Evolutionary conservation across 202 grass and related monocot genomes (phyloP), one percentile per base, ranked within the genome.

Genomic region (Carex arenaria): DNA sequence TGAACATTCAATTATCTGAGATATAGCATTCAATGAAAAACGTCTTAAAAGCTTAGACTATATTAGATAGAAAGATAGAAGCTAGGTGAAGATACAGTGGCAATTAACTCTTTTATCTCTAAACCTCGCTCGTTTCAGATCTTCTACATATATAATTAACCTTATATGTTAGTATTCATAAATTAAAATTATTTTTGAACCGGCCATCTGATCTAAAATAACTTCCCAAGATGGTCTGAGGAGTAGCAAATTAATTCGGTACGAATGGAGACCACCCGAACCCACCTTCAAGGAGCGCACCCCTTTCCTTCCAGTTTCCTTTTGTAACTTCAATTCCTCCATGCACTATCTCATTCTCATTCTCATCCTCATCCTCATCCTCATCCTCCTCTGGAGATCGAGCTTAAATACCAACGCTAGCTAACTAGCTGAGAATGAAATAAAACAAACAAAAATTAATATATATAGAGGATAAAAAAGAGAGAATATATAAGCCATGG

Each of bases 401-500:
- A 69, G 66, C 36, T 69, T 42, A 69, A 69, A 69, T n/a, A 17
- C 66, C 40, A 69, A 68, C 6, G 17, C 15, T n/a, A n/a, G n/a
- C n/a, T n/a, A 26, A 26, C 26, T 26, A 26, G 26, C 26, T 32
- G 5, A 30, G 4, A 20, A 11, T 71, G 9, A 71, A 71, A 30
- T 30, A 64, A 63, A 64, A 64, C 23, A 28, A 13, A 13, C 9
- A 64, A 63, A 11, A 64, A 64, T 26, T 26, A 26, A 26, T n/a
- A n/a, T n/a, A n/a, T n/a, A n/a, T 26, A 64, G 22, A 64, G 45
- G 45, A 49, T 10, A 49, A 45, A 45, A 49, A 52, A 67, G 45
- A 14, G 19, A 70, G 55, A 61, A 22, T 23, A 49, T 26, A 12
- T 23, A 49, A 42, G 61, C 15, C 55, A 89, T 89, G 87, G 87